Evolutionary conservation across 2,329 filamentous ascomycete species (phyloP).

Genomic region (Hypoxylon sp.): DNA sequence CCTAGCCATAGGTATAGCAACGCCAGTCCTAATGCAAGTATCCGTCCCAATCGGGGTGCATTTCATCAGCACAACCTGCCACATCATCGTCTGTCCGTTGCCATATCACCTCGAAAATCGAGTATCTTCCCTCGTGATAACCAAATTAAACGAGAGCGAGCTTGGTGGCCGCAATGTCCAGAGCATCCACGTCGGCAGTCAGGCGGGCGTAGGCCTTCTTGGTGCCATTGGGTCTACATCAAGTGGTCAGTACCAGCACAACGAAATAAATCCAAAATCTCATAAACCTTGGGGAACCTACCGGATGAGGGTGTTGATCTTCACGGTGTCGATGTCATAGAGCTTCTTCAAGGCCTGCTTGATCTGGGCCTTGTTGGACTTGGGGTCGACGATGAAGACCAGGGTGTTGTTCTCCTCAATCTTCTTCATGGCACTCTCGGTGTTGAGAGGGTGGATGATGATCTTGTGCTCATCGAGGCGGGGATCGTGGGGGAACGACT

Average conservation of each 20-base stretch:
- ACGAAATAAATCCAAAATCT: neutral
- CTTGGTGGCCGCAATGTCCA: conserved; percentile 99
- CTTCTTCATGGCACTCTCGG: conserved; percentile 99
- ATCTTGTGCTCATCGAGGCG: conserved; percentile 98
- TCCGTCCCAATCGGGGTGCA: conserved; percentile 50
- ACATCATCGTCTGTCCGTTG: conserved; percentile 30
- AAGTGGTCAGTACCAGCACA: conserved; percentile 45
- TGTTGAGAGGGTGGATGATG: conserved; percentile 98
- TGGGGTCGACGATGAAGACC: conserved; percentile 96
- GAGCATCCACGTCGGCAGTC: conserved; percentile 95
- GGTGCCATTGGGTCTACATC: conserved; percentile 85
- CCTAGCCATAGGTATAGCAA: conserved; percentile 55
- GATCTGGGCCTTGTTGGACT: conserved; percentile 99
- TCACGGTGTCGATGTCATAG: conserved; percentile 97
- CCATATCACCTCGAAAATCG: conserved; percentile 40
- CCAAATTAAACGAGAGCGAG: conserved; percentile 90
- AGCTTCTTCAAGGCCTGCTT: conserved; percentile 98
- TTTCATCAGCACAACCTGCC: conserved; percentile 46
- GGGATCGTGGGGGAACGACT: conserved; percentile 89
- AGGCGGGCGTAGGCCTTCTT: conserved; percentile 99
- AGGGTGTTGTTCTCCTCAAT: conserved; percentile 99
- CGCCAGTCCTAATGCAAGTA: conserved; percentile 56
- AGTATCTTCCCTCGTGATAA: conserved; percentile 53
- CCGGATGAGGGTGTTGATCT: conserved; percentile 99
- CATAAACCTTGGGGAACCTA: conserved; percentile 62